Evolutionary conservation across 805 yeast genomes (phyloP).

Genomic region (Candida odintsovae): DNA sequence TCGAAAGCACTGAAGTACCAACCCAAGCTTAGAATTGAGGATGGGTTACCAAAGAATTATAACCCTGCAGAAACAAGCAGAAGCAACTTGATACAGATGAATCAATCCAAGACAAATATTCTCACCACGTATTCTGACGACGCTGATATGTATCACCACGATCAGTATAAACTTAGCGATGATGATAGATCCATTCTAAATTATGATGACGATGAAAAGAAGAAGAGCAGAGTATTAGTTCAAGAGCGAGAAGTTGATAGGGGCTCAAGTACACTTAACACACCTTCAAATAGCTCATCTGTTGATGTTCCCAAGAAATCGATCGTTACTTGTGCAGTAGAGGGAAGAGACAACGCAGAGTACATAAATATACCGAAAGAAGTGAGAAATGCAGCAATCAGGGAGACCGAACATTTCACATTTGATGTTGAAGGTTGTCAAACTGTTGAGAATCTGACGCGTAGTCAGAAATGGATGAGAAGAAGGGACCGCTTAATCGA

Average conservation of each 20-base stretch:
- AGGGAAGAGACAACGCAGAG: background rate
- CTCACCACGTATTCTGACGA: slow-evolving; percentile 2
- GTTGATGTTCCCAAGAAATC: background rate
- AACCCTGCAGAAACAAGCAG: background rate
- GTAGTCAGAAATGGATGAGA: background rate
- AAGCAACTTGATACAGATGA: background rate
- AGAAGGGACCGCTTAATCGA: background rate
- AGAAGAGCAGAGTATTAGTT: background rate
- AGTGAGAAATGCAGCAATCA: background rate
- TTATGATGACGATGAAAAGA: background rate
- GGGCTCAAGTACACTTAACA: background rate
- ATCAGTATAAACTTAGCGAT: slow-evolving; percentile 12
- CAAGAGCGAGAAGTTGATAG: background rate
- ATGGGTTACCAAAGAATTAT: background rate
- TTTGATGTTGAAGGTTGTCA: background rate
- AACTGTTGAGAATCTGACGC: background rate
- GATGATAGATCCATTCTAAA: slow-evolving; percentile 12
- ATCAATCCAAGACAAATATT: background rate
- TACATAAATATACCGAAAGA: background rate
- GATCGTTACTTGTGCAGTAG: background rate
- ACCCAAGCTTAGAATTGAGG: background rate
- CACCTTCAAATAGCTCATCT: background rate
- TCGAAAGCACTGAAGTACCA: background rate
- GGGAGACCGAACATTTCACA: too few relatives aligned
- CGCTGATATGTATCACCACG: slow-evolving; percentile 8